These are phyloP conservation scores for Nidularia sp. DNA, from an alignment of 768 basidiomycete species.

Conservation along the genomic window DNA sequence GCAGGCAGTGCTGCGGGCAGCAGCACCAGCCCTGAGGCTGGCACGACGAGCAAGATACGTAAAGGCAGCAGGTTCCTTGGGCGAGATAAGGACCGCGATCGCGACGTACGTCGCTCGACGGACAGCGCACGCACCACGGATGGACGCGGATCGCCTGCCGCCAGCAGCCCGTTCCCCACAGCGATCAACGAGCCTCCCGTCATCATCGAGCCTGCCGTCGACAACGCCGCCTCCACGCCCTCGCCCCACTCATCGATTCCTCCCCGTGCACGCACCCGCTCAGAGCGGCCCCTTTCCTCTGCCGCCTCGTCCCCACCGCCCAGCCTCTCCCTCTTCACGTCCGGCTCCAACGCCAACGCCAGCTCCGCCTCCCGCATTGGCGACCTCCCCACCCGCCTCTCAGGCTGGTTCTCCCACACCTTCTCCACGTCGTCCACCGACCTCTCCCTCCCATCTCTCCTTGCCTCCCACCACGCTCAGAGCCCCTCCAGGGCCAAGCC, in stretches of 20 bases:
- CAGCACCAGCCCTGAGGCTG: constrained; percentile 18
- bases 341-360: constrained; percentile 44
- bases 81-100: constrained; percentile 6
- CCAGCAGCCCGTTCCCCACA: constrained; percentile 1
- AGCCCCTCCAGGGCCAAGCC: constrained; percentile 22
- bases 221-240: constrained; percentile 5
- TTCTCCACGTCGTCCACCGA: constrained; percentile 71
- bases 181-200: constrained; percentile 53
- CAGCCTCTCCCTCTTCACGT: constrained; percentile 28
- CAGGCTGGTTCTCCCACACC: constrained; percentile 79
- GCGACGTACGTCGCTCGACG: not conserved
- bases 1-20: not conserved
- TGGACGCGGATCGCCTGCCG: not conserved
- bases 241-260: not conserved
- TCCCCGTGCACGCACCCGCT: constrained; percentile 50
- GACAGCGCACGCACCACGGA: not conserved
- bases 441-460: constrained; percentile 59
- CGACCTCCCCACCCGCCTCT: constrained; percentile 71
- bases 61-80: constrained; percentile 32
- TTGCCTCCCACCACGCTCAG: constrained; percentile 33
- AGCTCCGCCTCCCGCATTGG: constrained; percentile 49
- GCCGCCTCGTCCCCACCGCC: constrained; percentile 30
- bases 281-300: constrained; percentile 52
- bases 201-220: constrained; percentile 59
- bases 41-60: constrained; percentile 17